A percentile compares a stretch with the other conserved stretches of the same genome.
These are phyloP conservation scores for Aspergillus piperis DNA, from an alignment of 2,329 filamentous ascomycete genomes.

Conservation along the genomic window DNA sequence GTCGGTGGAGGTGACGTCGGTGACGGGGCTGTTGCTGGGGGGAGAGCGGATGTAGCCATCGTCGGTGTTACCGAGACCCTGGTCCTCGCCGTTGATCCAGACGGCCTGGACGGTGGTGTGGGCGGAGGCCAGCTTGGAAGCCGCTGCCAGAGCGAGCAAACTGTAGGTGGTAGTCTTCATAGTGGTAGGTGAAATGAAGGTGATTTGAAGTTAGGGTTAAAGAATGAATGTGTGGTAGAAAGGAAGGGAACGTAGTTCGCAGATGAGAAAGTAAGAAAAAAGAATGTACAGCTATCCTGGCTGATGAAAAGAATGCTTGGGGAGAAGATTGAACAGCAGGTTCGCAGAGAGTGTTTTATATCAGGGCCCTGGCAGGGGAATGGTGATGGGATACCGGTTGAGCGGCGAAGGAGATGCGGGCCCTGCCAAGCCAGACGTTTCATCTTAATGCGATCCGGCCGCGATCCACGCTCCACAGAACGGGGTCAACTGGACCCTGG, in stretches of 20 bases:
- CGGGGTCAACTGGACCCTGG: neutral
- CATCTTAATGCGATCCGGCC: slow-evolving; percentile 5
- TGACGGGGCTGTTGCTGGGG: slow-evolving; percentile 25
- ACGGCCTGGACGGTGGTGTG: slow-evolving; percentile 26
- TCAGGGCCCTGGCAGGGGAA: neutral
- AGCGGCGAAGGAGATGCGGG: slow-evolving; percentile 1
- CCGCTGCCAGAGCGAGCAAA: slow-evolving; percentile 28
- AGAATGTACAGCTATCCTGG: slow-evolving; percentile 5
- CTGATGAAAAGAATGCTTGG: neutral
- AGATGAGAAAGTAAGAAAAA: slow-evolving; percentile 1
- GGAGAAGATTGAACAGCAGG: neutral
- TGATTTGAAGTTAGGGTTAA: slow-evolving; percentile 6
- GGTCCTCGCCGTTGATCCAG: slow-evolving; percentile 27
- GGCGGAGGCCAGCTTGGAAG: slow-evolving; percentile 21
- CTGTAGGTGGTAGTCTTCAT: slow-evolving; percentile 25
- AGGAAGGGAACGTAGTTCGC: slow-evolving; percentile 4
- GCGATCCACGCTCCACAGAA: neutral
- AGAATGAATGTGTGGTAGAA: neutral
- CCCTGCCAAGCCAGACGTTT: slow-evolving; percentile 7
- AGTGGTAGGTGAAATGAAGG: slow-evolving; percentile 10
- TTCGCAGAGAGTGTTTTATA: slow-evolving; percentile 8
- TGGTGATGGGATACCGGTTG: neutral
- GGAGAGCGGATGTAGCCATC: slow-evolving; percentile 24
- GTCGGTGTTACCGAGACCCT: slow-evolving; percentile 22
- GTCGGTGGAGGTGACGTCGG: slow-evolving; percentile 25